A percentile compares a stretch with the other conserved stretches of the same genome.
Conservation (phyloP, 257 asterid genomes). For the Forsythia suspensa region DNA sequence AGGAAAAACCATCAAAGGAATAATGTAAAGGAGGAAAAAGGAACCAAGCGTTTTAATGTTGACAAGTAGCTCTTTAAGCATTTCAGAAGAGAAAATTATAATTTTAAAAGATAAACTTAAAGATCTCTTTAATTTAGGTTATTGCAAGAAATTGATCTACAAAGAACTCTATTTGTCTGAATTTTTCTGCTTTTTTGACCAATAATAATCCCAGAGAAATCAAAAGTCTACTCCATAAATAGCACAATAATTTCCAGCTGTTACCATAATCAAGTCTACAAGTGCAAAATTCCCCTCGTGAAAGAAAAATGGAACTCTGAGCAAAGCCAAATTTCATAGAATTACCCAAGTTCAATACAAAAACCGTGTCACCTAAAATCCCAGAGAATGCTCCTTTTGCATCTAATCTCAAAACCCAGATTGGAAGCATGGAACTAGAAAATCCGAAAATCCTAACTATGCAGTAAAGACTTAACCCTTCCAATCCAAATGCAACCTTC, state of each 20-base stretch:
- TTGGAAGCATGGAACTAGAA: neutral
- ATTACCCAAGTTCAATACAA: neutral
- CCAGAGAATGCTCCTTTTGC: neutral
- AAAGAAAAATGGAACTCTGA: neutral
- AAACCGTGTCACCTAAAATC: neutral
- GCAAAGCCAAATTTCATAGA: neutral
- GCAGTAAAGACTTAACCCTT: neutral
- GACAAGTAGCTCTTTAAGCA: neutral
- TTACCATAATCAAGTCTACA: neutral
- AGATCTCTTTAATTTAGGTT: neutral
- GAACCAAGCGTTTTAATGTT: neutral
- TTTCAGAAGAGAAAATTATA: neutral
- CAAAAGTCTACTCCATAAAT: neutral
- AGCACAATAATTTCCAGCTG: neutral
- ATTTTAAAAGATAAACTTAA: neutral
- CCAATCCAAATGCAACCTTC: neutral
- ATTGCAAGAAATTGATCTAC: neutral
- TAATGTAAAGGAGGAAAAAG: neutral
- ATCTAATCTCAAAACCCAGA: neutral
- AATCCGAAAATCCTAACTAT: conserved; percentile 1
- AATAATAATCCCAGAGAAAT: neutral
- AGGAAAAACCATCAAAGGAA: neutral
- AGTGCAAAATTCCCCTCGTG: neutral
- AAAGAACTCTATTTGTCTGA: neutral
- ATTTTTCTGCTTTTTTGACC: neutral